These are phyloP conservation scores for Ceriops decandra DNA, from an alignment of 345 rosid genomes.

Conservation along the genomic window DNA sequence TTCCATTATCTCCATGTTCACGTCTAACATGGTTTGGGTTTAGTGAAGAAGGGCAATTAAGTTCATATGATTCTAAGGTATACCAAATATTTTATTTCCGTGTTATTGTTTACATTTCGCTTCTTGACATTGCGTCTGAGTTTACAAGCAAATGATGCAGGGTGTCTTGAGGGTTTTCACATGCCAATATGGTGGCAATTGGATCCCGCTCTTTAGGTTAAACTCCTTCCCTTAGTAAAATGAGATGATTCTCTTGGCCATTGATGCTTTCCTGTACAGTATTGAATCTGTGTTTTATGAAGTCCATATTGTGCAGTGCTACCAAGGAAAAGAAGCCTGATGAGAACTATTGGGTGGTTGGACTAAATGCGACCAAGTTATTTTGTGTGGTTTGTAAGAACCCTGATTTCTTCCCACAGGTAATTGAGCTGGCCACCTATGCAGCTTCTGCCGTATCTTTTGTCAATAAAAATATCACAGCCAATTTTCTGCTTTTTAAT, in stretches of 20 bases:
- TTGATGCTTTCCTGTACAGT: background rate
- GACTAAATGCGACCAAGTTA: slow-evolving; percentile 62
- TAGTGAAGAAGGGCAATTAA: slow-evolving; percentile 83
- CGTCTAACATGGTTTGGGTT: slow-evolving; percentile 78
- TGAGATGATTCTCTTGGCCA: background rate
- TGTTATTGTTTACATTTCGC: background rate
- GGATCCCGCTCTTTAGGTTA: slow-evolving; percentile 97
- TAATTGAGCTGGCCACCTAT: slow-evolving; percentile 21
- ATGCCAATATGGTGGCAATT: slow-evolving; percentile 77
- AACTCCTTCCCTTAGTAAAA: slow-evolving; percentile 17
- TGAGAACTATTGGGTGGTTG: slow-evolving; percentile 89
- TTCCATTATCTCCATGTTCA: slow-evolving; percentile 84
- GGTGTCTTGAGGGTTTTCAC: slow-evolving; percentile 72
- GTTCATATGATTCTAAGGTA: slow-evolving; percentile 88
- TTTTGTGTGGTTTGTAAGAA: slow-evolving; percentile 68
- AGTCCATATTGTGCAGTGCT: slow-evolving; percentile 42
- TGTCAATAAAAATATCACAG: slow-evolving; percentile 1
- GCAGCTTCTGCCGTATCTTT: slow-evolving; percentile 5
- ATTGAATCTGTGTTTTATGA: slow-evolving; percentile 4
- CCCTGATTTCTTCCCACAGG: slow-evolving; percentile 80
- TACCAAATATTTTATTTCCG: slow-evolving; percentile 9
- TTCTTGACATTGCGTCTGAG: slow-evolving; percentile 19
- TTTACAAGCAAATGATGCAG: slow-evolving; percentile 34
- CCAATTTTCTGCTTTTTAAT: slow-evolving; percentile 19
- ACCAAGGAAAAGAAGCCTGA: slow-evolving; percentile 58